Base-by-base conservation (phyloP, 2,329 filamentous ascomycete species). In the Aureobasidium melanogenum region DNA sequence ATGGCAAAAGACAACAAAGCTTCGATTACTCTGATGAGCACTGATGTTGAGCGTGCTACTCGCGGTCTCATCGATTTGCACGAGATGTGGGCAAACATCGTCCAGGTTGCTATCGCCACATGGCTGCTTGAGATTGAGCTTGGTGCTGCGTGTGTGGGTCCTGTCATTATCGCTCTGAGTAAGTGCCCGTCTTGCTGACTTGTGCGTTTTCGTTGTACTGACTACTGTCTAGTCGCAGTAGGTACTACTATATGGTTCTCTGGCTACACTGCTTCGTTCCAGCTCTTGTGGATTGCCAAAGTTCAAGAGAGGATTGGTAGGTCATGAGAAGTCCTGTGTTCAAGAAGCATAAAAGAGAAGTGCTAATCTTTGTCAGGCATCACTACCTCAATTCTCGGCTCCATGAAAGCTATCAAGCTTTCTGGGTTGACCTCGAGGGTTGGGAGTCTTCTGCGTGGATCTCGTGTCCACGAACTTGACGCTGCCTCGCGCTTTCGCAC, bases 321-420 rank as follows among this genome's bases (percentile, higher is more conserved):
- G 57, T 34, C 2, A 26, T 5, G 24, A 46, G 14, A 15, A n/a
- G n/a, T n/a, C n/a, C n/a, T n/a, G n/a, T 69, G 64, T 65, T 1
- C 56, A 67, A 44, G 58, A 15, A 54, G 10, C 65, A 10, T 9
- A 2, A 3, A 60, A 68, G 56, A 47, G 17, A 22, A 34, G 41
- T 19, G 14, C 30, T 48, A 10, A 50, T 4, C 19, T 9, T 19
- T 41, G n/a, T 14, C 19, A 62, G 60, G 51, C 17, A 56, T 67
- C 3, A 69, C 67, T 9, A 64, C 60, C 24, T 61, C 66, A 15
- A 57, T 63, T 34, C 63, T 64, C n/a, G 63, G 63, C 6, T 43
- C 63, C 9, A 64, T 63, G 30, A 64, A 64, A 41, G 48, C 52
- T 30, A 62, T 64, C 26, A 64, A 64, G 44, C 62, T 64, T 26